These are phyloP conservation scores for Rhizopogon vesiculosus DNA, from an alignment of 768 basidiomycete species.

Conservation along the genomic window DNA sequence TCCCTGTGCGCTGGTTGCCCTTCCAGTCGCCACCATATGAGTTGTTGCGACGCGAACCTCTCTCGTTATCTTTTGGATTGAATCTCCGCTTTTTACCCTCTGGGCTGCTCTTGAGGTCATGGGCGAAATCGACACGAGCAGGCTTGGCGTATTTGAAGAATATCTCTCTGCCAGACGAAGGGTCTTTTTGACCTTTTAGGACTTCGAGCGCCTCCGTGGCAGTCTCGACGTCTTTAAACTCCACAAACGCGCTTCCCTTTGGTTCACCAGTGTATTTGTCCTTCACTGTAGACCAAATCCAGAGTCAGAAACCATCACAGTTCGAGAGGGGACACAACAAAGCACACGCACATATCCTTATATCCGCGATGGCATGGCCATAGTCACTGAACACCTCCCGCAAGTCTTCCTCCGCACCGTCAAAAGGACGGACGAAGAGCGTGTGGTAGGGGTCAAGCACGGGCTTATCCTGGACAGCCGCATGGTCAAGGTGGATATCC, in stretches of 20 bases:
- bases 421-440: conserved; percentile 25
- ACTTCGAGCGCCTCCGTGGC: conserved; percentile 45
- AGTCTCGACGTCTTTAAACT: conserved; percentile 41
- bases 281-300: conserved; percentile 21
- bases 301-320: not conserved
- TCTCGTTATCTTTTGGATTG: not conserved
- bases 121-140: not conserved
- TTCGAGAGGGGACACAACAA: not conserved
- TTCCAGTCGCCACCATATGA: not conserved
- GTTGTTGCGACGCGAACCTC: not conserved
- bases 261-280: conserved; percentile 25
- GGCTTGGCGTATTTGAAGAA: conserved; percentile 16
- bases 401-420: conserved; percentile 20
- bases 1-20: not conserved
- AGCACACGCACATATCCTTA: conserved; percentile 29
- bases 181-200: conserved; percentile 25
- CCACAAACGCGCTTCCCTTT: conserved; percentile 44
- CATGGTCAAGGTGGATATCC: conserved; percentile 38
- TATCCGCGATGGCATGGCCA: conserved; percentile 13
- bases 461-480: conserved; percentile 9
- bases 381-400: conserved; percentile 19
- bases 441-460: conserved; percentile 21
- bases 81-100: not conserved
- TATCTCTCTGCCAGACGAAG: conserved; percentile 1
- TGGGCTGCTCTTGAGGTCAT: not conserved